Percentiles rank a stretch among this genome's conserved stretches.
phyloP scores from a whole-genome alignment of 1,139 yeast species.

The Citeromyces hawaiiensis region DNA sequence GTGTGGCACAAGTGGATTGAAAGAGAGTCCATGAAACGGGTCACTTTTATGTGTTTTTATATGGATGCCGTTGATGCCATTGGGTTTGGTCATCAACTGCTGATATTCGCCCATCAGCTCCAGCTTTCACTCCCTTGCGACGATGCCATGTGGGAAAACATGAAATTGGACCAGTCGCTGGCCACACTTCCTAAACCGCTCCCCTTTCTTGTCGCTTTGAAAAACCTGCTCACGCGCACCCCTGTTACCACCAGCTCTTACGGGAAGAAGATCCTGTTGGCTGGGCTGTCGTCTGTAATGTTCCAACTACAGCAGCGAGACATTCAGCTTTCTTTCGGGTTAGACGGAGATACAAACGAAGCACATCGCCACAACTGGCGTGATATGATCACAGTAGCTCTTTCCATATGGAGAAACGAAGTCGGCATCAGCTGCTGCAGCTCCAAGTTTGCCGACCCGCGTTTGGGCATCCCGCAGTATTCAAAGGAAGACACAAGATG shows the following conservation, averaged over 20 bases:
- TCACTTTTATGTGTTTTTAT: constrained; percentile 70
- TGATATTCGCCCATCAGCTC: constrained; percentile 58
- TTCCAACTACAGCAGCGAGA: constrained; percentile 59
- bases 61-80: constrained; percentile 73
- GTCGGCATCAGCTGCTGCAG: background rate
- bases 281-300: constrained; percentile 55
- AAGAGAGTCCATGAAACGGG: constrained; percentile 63
- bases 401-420: constrained; percentile 24
- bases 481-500: constrained; percentile 27
- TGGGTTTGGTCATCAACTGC: constrained; percentile 65
- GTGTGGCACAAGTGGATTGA: constrained; percentile 34
- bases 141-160: constrained; percentile 59
- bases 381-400: constrained; percentile 46
- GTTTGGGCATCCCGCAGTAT: constrained; percentile 10
- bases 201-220: constrained; percentile 34
- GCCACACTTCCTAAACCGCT: constrained; percentile 3
- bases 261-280: constrained; percentile 48
- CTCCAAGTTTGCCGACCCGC: background rate
- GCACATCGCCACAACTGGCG: constrained; percentile 29
- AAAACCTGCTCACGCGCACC: constrained; percentile 31
- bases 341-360: constrained; percentile 8
- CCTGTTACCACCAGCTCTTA: constrained; percentile 23
- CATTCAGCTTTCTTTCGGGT: constrained; percentile 25
- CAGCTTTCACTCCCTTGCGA: constrained; percentile 71
- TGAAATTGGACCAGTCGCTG: constrained; percentile 5